A percentile compares a stretch with the other conserved stretches of the same genome.
These are phyloP conservation scores for Cyclotella distinguenda DNA, from an alignment of 108 stramenopile genomes.

Conservation along the genomic window DNA sequence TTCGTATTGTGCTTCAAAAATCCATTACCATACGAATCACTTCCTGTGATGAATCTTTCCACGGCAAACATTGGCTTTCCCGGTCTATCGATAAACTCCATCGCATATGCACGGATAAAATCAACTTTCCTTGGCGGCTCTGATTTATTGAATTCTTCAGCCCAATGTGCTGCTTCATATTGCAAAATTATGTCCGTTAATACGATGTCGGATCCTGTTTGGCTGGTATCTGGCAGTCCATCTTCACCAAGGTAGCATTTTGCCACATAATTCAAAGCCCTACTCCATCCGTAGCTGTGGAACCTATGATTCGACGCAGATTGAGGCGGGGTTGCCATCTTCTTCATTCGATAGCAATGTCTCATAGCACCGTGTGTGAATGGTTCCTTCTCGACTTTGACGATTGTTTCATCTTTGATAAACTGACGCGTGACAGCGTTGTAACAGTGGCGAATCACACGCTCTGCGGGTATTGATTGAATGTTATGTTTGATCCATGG, in stretches of 20 bases:
- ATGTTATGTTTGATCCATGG: constrained; percentile 72
- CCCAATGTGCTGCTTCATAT: constrained; percentile 78
- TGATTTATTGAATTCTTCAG: constrained; percentile 61
- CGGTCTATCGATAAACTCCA: constrained; percentile 72
- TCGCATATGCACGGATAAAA: constrained; percentile 75
- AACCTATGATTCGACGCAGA: constrained; percentile 70
- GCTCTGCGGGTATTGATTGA: constrained; percentile 65
- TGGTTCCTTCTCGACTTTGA: constrained; percentile 63
- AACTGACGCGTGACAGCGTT: constrained; percentile 59
- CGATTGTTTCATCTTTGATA: constrained; percentile 62
- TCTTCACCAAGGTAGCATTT: constrained; percentile 59
- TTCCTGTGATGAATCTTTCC: constrained; percentile 79
- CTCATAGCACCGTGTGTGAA: constrained; percentile 86
- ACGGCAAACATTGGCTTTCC: constrained; percentile 74
- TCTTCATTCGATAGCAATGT: constrained; percentile 81
- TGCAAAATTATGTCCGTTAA: constrained; percentile 76
- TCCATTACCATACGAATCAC: constrained; percentile 65
- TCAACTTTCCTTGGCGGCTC: constrained; percentile 71
- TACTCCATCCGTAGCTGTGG: constrained; percentile 75
- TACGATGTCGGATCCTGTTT: constrained; percentile 60
- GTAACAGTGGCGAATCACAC: constrained; percentile 72
- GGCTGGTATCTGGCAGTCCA: constrained; percentile 52
- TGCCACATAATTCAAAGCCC: constrained; percentile 72
- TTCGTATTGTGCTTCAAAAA: constrained; percentile 88
- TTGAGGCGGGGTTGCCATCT: constrained; percentile 64